Evolutionary conservation across 495 filamentous ascomycete species (phyloP), one percentile per base, ranked within the genome.

Genomic region (Lasiosphaeria miniovina): DNA sequence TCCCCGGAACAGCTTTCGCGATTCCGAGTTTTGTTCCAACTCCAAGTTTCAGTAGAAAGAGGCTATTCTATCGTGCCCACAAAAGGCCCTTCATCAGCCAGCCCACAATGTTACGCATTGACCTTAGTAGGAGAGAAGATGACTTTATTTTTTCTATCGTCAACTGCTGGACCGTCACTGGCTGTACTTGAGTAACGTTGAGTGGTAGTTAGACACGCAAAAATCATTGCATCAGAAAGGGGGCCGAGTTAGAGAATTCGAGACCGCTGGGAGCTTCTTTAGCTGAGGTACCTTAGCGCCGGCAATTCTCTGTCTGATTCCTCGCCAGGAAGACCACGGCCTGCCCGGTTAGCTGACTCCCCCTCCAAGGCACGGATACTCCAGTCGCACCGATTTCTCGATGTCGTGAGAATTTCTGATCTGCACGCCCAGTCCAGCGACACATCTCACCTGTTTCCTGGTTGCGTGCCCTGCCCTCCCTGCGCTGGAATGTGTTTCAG

Each of bases 1-100:
- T 61, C 54, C 59, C 59, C 59, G 59, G 59, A 52, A 61, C 52
- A 35, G 4, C 36, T 51, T 40, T 49, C 4, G 43, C 17, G n/a
- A 41, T 56, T 43, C 59, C 46, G 46, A 40, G 3, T 56, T 56
- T 17, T 52, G 41, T 50, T 11, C 6, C 51, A 10, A n/a, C 36
- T 51, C 31, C 52, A 12, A 36, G 59, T 56, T 56, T 61, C 53
- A 56, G 45, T 17, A 34, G 49, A 12, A 51, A 56, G 52, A 61
- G 59, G 45, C 59, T 61, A 56, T 46, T 46, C 43, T 46, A 11
- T 7, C 11, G 2, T 46, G 12, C 6, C 11, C 6, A 46, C 12
- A 46, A n/a, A 46, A 11, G 12, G 6, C 15, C 12, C 12, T 46
- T n/a, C 43, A 46, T 46, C 43, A 46, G 15, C 43, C 12, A 46